Evolutionary conservation across 495 filamentous ascomycete genomes (phyloP), one percentile per base, ranked within the genome.

Genomic region (Trichoderma parareesei): DNA sequence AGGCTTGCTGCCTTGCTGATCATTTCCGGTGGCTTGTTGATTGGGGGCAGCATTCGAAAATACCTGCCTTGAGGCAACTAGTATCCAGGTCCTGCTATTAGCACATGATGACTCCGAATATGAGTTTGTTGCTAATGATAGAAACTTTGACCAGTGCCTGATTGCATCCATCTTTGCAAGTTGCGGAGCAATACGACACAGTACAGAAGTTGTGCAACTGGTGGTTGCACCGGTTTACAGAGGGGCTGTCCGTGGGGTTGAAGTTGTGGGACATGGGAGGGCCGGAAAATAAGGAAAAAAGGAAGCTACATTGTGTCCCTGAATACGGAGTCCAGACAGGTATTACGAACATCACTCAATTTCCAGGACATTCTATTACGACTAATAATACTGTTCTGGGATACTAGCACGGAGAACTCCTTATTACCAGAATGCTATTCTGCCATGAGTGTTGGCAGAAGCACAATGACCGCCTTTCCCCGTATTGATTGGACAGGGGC

Each of bases 11-110:
- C 49, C 49, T 57, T 35, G 27, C 20, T 37, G 53, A 35, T 57
- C 53, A 57, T 57, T 57, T 57, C 53, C 53, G 53, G 53, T 57
- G 20, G 20, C 53, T 27, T 57, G 20, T 57, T 57, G 53, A 37
- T 27, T 35, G 11, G 35, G 27, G 27, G 16, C 7, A 35, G 20
- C 53, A 11, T 10, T 35, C 11, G 8, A n/a, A 20, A n/a, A 37
- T 35, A 57, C 18, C 7, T 20, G 18, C 46, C 9, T 18, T 49
- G 20, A 9, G 14, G 18, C 46, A 49, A 27, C 27, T 27, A 18
- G 18, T 49, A 49, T 18, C 16, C 20, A 4, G 46, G 9, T 8
- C 8, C n/a, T 18, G 46, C 27, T 49, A 49, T 41, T 11, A 11
- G 40, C 40, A 41, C 40, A 16, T 49, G 46, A 5, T 9, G 46